Conservation (phyloP, 768 basidiomycete species). For the Rhodotorula babjevae region DNA sequence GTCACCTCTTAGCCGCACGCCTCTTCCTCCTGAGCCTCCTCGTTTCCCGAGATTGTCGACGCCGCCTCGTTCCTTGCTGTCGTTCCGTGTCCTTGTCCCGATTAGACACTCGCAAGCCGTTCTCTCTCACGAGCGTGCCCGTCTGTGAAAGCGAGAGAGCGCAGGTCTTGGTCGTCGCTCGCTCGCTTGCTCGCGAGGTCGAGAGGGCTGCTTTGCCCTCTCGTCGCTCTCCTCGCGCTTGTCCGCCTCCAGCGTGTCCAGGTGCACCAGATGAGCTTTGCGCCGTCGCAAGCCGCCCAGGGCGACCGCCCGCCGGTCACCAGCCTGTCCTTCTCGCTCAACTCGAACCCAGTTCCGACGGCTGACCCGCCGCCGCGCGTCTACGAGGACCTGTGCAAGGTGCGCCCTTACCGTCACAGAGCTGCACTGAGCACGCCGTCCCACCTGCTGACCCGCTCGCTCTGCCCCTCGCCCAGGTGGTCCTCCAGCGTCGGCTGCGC, state of each 20-base stretch:
- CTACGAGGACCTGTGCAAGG: constrained; percentile 23
- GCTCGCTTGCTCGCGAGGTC: too few relatives aligned
- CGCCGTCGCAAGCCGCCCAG: neutral
- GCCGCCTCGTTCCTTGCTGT: too few relatives aligned
- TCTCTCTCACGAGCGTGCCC: too few relatives aligned
- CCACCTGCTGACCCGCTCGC: too few relatives aligned
- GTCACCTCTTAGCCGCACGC: too few relatives aligned
- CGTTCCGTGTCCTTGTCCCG: too few relatives aligned
- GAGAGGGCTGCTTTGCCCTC: too few relatives aligned
- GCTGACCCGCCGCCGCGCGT: neutral
- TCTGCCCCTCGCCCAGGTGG: constrained; percentile 7
- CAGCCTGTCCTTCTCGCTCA: neutral
- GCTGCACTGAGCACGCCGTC: neutral
- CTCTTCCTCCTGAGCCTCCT: too few relatives aligned
- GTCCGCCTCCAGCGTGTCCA: neutral
- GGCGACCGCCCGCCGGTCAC: neutral
- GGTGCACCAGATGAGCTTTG: neutral
- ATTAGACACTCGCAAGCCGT: too few relatives aligned
- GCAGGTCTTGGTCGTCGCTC: too few relatives aligned
- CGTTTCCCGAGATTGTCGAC: too few relatives aligned
- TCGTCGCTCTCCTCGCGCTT: neutral
- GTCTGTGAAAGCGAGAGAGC: too few relatives aligned
- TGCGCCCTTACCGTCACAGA: neutral
- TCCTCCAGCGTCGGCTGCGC: constrained; percentile 15
- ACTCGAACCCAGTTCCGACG: neutral